These are phyloP conservation scores for Rutstroemia sp. DNA, from an alignment of 2,329 filamentous ascomycete species.

Conservation along the genomic window DNA sequence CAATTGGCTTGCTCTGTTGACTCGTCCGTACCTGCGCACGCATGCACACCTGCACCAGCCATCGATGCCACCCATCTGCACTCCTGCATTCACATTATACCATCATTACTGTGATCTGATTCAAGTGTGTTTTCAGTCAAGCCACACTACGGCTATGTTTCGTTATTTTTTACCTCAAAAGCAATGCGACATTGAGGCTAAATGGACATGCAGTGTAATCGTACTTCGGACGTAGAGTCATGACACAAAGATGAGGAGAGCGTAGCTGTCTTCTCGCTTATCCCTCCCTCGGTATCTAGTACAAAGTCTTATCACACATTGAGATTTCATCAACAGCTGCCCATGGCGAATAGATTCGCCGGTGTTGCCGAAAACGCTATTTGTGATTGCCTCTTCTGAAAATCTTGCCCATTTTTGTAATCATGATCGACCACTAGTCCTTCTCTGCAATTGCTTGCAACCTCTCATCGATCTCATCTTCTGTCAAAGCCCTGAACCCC, in stretches of 20 bases:
- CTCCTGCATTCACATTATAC: background rate
- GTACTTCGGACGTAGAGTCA: slow-evolving; percentile 11
- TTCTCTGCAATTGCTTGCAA: slow-evolving; percentile 98
- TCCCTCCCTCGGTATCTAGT: slow-evolving; percentile 17
- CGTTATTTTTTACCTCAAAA: background rate
- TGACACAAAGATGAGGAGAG: slow-evolving; percentile 19
- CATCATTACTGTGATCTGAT: background rate
- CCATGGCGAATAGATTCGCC: slow-evolving; percentile 11
- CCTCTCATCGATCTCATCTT: slow-evolving; percentile 97
- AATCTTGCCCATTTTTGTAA: slow-evolving; percentile 12
- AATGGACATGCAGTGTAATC: slow-evolving; percentile 3
- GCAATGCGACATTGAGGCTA: slow-evolving; percentile 2
- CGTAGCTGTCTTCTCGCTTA: slow-evolving; percentile 17
- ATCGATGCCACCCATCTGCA: no score
- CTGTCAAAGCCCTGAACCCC: slow-evolving; percentile 80
- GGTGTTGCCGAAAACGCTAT: slow-evolving; percentile 18
- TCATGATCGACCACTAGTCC: slow-evolving; percentile 54
- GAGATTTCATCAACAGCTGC: background rate
- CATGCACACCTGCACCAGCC: no score
- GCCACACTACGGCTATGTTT: slow-evolving; percentile 22
- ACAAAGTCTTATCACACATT: slow-evolving; percentile 14
- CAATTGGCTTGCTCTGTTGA: background rate
- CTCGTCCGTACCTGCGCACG: background rate
- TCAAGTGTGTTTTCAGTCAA: slow-evolving; percentile 10
- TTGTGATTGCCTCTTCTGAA: slow-evolving; percentile 18